A percentile compares a stretch with the other conserved stretches of the same genome.
phyloP scores from a whole-genome alignment of 1,139 yeast species.

The Lodderomyces parapsilosis region DNA sequence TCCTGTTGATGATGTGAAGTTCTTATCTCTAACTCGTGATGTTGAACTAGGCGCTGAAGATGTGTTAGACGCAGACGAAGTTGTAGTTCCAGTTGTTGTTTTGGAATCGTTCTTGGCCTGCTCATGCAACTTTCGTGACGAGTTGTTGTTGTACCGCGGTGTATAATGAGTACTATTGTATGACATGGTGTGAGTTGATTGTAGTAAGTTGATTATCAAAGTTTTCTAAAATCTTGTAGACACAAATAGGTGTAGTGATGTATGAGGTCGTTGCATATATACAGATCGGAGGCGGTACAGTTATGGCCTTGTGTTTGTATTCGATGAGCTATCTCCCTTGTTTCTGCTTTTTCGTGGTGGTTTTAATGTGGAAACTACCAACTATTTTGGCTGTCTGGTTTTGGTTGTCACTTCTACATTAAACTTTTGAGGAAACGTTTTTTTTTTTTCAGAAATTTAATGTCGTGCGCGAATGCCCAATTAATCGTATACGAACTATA shows the following conservation, averaged over 20 bases:
- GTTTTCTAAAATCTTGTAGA: not conserved
- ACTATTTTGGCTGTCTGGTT: not conserved
- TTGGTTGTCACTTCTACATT: not conserved
- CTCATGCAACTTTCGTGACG: constrained; percentile 10
- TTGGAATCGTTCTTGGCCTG: not conserved
- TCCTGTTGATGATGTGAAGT: not conserved
- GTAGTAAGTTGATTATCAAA: not conserved
- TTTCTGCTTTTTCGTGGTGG: not conserved
- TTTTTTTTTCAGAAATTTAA: not conserved
- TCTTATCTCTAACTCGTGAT: not conserved
- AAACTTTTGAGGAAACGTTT: not conserved
- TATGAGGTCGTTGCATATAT: not conserved
- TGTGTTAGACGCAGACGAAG: constrained; percentile 2
- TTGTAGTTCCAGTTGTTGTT: constrained; percentile 3
- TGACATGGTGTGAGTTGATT: constrained; percentile 7
- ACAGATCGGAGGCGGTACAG: not conserved
- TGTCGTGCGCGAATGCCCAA: not conserved
- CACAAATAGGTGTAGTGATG: not conserved
- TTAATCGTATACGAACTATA: not conserved
- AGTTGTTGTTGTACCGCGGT: constrained; percentile 14
- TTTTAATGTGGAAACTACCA: no score
- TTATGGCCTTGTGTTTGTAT: not conserved
- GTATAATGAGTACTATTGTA: constrained; percentile 15
- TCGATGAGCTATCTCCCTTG: not conserved
- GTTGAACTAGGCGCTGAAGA: not conserved